Percentiles rank a stretch among this genome's conserved stretches.
Conservation (phyloP, 306 rosid species). For the Calophaca sinica region DNA sequence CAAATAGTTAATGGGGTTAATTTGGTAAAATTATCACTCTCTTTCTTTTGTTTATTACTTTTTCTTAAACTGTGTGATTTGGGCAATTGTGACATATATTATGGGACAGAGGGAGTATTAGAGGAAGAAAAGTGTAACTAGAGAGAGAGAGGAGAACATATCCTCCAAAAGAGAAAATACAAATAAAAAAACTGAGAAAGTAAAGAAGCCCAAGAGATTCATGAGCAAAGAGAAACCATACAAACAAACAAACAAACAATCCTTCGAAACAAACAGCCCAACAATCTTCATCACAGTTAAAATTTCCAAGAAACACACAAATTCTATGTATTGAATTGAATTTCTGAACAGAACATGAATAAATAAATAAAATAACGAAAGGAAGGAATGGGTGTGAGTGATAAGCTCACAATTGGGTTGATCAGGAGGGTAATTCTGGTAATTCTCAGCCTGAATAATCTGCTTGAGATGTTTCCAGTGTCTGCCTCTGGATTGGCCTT, state of each 20-base stretch:
- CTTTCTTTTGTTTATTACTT: too few relatives aligned
- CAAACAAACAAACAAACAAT: conserved; percentile 1
- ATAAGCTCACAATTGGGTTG: conserved; percentile 76
- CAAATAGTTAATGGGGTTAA: too few relatives aligned
- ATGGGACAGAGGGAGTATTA: too few relatives aligned
- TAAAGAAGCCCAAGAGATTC: conserved; percentile 8
- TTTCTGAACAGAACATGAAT: too few relatives aligned
- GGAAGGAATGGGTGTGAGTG: neutral
- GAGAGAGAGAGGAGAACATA: too few relatives aligned
- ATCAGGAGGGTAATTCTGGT: conserved; percentile 71
- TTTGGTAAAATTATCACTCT: too few relatives aligned
- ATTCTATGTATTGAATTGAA: too few relatives aligned
- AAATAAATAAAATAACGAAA: neutral
- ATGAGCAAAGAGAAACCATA: neutral
- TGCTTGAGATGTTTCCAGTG: conserved; percentile 98
- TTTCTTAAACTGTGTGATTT: too few relatives aligned
- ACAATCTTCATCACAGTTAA: conserved; percentile 29
- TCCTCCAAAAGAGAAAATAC: too few relatives aligned
- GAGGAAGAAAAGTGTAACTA: too few relatives aligned
- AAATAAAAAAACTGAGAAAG: neutral
- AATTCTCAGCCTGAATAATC: conserved; percentile 91
- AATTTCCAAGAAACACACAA: conserved; percentile 5
- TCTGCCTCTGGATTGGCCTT: conserved; percentile 89
- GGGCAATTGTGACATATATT: too few relatives aligned
- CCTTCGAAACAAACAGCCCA: conserved; percentile 5